These are phyloP conservation scores for Plicaturopsis crispa DNA, from an alignment of 768 basidiomycete species.

Conservation along the genomic window DNA sequence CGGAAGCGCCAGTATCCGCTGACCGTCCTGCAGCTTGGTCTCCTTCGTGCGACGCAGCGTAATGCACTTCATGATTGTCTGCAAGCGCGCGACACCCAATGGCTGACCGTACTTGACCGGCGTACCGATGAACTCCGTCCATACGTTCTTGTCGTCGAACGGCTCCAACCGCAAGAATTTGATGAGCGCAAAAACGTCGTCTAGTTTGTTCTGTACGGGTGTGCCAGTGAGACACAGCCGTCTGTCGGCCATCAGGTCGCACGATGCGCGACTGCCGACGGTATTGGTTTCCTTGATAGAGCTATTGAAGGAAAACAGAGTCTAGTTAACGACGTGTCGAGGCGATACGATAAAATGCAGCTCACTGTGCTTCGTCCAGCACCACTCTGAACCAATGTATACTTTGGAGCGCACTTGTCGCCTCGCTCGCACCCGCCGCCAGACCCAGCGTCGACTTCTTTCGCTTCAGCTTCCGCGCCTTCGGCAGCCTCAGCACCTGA, in stretches of 20 bases:
- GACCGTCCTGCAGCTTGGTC: conserved; percentile 71
- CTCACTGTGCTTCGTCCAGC: conserved; percentile 92
- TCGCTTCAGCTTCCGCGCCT: conserved; percentile 66
- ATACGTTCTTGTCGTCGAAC: conserved; percentile 86
- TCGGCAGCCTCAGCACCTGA: conserved; percentile 47
- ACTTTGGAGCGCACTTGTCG: conserved; percentile 80
- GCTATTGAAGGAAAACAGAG: conserved; percentile 33
- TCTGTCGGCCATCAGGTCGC: conserved; percentile 90
- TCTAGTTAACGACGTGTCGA: no score
- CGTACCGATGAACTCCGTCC: conserved; percentile 89
- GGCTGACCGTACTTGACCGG: conserved; percentile 91
- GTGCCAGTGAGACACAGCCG: conserved; percentile 95
- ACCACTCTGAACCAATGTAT: conserved; percentile 96
- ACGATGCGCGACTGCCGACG: conserved; percentile 90
- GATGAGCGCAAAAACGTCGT: conserved; percentile 95
- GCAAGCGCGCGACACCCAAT: conserved; percentile 86
- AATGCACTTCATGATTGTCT: conserved; percentile 95
- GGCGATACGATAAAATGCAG: conserved; percentile 13
- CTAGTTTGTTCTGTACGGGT: conserved; percentile 97
- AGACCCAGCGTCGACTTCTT: conserved; percentile 41
- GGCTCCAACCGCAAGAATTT: conserved; percentile 91
- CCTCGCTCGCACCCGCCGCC: conserved; percentile 35
- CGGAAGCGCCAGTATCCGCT: conserved; percentile 80
- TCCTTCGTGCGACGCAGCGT: conserved; percentile 97
- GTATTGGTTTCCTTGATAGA: conserved; percentile 96